These are phyloP conservation scores for Aspergillus sparsus DNA, from an alignment of 495 filamentous ascomycete species.

Conservation along the genomic window DNA sequence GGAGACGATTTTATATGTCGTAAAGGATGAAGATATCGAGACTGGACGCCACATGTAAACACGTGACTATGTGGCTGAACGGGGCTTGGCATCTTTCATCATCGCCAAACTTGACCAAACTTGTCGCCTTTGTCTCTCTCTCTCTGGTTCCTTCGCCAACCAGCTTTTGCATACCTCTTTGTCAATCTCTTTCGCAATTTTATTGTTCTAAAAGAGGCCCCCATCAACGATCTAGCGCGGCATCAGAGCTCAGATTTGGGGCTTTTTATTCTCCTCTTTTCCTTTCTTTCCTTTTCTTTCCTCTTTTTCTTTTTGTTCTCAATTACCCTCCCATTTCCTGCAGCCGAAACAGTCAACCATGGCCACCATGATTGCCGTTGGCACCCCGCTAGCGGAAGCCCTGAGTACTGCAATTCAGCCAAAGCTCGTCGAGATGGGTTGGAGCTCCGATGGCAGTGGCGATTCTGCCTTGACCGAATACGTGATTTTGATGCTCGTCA, in stretches of 20 bases:
- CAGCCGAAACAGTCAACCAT: conserved; percentile 44
- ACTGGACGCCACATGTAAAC: neutral
- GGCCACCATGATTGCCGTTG: conserved; percentile 70
- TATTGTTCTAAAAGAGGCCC: neutral
- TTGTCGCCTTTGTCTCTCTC: conserved; percentile 4
- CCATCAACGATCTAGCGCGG: neutral
- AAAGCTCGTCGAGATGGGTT: conserved; percentile 94
- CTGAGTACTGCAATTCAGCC: conserved; percentile 78
- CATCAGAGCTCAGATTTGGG: neutral
- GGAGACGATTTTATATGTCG: too few relatives aligned
- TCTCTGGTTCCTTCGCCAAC: neutral
- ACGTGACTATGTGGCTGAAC: conserved; percentile 21
- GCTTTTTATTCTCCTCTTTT: neutral
- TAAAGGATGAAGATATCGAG: too few relatives aligned
- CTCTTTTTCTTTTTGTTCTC: neutral
- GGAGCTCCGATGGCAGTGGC: conserved; percentile 77
- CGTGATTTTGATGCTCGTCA: conserved; percentile 93
- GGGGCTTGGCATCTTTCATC: conserved; percentile 25
- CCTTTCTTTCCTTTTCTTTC: conserved; percentile 3
- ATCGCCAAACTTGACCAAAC: conserved; percentile 17
- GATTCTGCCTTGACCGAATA: conserved; percentile 90
- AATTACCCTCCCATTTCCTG: neutral
- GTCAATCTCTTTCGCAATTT: conserved; percentile 5
- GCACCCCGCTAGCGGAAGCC: conserved; percentile 78
- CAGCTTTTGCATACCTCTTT: neutral